phyloP scores from a whole-genome alignment of 495 filamentous ascomycete species.

The Hypoxylon subgilvum region DNA sequence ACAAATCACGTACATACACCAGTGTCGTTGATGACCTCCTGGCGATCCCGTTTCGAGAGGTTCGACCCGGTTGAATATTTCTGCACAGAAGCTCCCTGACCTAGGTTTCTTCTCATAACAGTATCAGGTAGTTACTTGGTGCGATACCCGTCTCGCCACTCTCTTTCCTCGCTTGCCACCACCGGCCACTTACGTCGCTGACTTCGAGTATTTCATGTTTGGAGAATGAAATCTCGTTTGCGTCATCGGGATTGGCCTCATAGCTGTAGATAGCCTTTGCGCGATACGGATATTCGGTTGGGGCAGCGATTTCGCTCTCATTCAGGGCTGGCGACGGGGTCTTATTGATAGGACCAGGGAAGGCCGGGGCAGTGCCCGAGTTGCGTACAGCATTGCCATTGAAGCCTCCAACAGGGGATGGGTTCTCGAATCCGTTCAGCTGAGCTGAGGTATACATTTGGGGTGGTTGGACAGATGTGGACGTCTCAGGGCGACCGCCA shows the following conservation, averaged over 20 bases:
- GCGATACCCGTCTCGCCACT: conserved; percentile 96
- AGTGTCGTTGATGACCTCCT: conserved; percentile 5
- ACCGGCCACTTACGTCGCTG: conserved; percentile 93
- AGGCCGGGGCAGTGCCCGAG: conserved; percentile 45
- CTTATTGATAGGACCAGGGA: conserved; percentile 45
- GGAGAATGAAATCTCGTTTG: conserved; percentile 95
- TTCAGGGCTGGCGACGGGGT: conserved; percentile 42
- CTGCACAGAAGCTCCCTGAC: neutral
- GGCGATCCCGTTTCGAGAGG: conserved; percentile 3
- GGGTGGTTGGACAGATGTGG: conserved; percentile 74
- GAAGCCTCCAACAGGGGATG: conserved; percentile 85
- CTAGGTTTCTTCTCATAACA: conserved; percentile 67
- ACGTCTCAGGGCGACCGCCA: conserved; percentile 77
- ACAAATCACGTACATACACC: conserved; percentile 25
- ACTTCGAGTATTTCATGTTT: conserved; percentile 98
- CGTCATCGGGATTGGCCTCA: conserved; percentile 96
- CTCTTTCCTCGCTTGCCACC: conserved; percentile 98
- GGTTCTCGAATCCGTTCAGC: conserved; percentile 94
- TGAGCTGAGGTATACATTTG: conserved; percentile 98
- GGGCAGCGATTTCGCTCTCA: conserved; percentile 71
- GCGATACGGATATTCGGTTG: conserved; percentile 94
- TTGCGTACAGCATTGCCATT: conserved; percentile 46
- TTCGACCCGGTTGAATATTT: conserved; percentile 12
- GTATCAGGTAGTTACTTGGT: conserved; percentile 95
- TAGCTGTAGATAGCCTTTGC: conserved; percentile 99